phyloP scores from a whole-genome alignment of 2,329 filamentous ascomycete species.

The Aspergillus versicolor region DNA sequence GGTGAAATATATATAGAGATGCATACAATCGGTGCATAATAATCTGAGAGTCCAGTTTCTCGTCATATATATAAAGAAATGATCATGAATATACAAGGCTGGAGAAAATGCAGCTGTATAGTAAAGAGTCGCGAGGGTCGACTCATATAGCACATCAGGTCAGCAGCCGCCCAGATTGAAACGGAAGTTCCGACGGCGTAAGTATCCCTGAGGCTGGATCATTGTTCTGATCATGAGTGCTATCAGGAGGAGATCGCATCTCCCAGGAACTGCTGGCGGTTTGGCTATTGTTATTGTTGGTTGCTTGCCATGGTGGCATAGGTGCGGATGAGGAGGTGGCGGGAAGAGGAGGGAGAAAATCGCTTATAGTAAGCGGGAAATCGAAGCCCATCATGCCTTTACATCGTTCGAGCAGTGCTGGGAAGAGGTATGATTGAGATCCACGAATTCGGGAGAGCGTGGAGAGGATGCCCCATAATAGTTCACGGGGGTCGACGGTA shows the following conservation, averaged over 20 bases:
- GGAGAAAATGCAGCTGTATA: background rate
- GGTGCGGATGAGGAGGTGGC: background rate
- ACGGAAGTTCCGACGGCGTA: conserved; percentile 3
- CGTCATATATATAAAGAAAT: too few species aligned
- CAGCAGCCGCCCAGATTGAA: background rate
- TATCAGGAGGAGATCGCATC: conserved; percentile 3
- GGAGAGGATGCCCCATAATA: conserved; percentile 41
- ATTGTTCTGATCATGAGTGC: background rate
- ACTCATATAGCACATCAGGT: background rate
- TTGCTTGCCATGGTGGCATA: background rate
- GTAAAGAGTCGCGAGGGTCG: too few species aligned
- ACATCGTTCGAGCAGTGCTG: conserved; percentile 31
- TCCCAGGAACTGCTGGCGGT: background rate
- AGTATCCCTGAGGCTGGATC: conserved; percentile 9
- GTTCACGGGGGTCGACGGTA: conserved; percentile 32
- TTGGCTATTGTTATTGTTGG: background rate
- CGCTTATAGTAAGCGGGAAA: conserved; percentile 28
- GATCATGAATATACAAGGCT: too few species aligned
- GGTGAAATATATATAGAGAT: too few species aligned
- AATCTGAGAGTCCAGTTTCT: too few species aligned
- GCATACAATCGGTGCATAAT: too few species aligned
- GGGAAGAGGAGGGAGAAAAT: conserved; percentile 26
- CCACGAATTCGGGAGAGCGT: conserved; percentile 40
- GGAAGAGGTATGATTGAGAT: conserved; percentile 39
- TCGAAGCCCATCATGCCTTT: conserved; percentile 33